A percentile compares a stretch with the other conserved stretches of the same genome.
phyloP scores from a whole-genome alignment of 257 asterid genomes.

The Nicotiana knightiana region DNA sequence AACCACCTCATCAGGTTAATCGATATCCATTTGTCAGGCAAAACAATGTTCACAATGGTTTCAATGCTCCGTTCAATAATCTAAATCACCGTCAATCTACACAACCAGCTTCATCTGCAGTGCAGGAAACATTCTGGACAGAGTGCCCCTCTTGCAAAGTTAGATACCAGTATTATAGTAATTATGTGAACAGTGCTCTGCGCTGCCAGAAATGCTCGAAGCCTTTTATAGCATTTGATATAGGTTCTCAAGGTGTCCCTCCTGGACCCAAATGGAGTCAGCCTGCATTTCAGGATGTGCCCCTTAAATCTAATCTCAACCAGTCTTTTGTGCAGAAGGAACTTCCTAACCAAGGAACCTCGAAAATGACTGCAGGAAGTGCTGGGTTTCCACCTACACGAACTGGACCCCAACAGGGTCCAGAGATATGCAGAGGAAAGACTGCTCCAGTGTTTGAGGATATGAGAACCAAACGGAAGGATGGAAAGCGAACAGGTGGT shows the following conservation, averaged over 20 bases:
- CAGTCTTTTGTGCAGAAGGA: slow-evolving; percentile 24
- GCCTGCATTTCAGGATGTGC: slow-evolving; percentile 26
- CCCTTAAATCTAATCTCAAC: slow-evolving; percentile 18
- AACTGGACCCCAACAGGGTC: slow-evolving; percentile 22
- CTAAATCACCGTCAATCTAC: slow-evolving; percentile 33
- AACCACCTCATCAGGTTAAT: slow-evolving; percentile 39
- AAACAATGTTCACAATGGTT: slow-evolving; percentile 32
- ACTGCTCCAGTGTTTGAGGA: slow-evolving; percentile 23
- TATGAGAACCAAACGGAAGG: slow-evolving; percentile 19
- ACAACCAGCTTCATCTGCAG: slow-evolving; percentile 22
- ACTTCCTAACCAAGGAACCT: slow-evolving; percentile 19
- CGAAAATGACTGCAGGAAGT: slow-evolving; percentile 16
- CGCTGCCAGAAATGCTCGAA: slow-evolving; percentile 46
- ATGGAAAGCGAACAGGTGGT: slow-evolving; percentile 5
- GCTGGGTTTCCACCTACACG: slow-evolving; percentile 27
- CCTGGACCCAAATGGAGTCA: slow-evolving; percentile 23
- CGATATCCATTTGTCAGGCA: slow-evolving; percentile 25
- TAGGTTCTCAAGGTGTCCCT: slow-evolving; percentile 33
- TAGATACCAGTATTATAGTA: slow-evolving; percentile 34
- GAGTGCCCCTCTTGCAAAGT: slow-evolving; percentile 53
- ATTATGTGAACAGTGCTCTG: slow-evolving; percentile 23
- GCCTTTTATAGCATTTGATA: slow-evolving; percentile 32
- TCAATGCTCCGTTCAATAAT: slow-evolving; percentile 19
- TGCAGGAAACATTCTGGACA: slow-evolving; percentile 44
- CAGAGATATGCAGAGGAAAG: slow-evolving; percentile 26